phyloP scores from a whole-genome alignment of 805 yeast genomes.

The Candida insectorum region DNA sequence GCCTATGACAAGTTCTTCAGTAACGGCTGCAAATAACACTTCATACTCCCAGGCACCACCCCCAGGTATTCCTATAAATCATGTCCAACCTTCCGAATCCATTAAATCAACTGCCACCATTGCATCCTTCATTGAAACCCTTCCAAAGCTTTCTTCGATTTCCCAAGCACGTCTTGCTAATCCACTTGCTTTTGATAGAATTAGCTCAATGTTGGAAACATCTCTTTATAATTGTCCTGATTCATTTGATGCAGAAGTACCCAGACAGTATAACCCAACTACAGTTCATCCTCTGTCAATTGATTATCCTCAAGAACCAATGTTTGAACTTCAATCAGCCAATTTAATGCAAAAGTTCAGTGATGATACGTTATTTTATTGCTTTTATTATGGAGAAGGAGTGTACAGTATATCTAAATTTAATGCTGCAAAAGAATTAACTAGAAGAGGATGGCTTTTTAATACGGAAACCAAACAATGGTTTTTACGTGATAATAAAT shows the following conservation, averaged over 20 bases:
- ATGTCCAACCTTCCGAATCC: no score
- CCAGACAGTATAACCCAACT: conserved; percentile 70
- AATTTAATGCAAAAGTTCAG: conserved; percentile 68
- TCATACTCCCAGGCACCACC: no score
- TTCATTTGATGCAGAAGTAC: conserved; percentile 84
- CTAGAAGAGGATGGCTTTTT: conserved; percentile 76
- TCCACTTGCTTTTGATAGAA: conserved; percentile 53
- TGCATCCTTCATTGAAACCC: conserved; percentile 15
- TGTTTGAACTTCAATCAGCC: conserved; percentile 61
- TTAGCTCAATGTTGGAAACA: conserved; percentile 62
- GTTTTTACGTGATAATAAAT: conserved; percentile 68
- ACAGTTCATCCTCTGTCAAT: conserved; percentile 87
- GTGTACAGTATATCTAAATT: conserved; percentile 32
- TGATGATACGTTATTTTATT: conserved; percentile 83
- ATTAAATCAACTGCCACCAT: no score
- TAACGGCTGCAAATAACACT: no score
- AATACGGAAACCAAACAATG: conserved; percentile 74
- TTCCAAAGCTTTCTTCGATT: conserved; percentile 19
- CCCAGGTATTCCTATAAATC: no score
- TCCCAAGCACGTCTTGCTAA: conserved; percentile 43
- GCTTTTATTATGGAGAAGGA: conserved; percentile 74
- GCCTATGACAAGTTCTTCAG: no score
- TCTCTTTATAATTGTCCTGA: conserved; percentile 91
- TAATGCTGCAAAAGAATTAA: conserved; percentile 75
- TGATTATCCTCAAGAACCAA: conserved; percentile 85